Evolutionary conservation across 345 rosid genomes (phyloP).

Genomic region (Arabidopsis suecica): DNA sequence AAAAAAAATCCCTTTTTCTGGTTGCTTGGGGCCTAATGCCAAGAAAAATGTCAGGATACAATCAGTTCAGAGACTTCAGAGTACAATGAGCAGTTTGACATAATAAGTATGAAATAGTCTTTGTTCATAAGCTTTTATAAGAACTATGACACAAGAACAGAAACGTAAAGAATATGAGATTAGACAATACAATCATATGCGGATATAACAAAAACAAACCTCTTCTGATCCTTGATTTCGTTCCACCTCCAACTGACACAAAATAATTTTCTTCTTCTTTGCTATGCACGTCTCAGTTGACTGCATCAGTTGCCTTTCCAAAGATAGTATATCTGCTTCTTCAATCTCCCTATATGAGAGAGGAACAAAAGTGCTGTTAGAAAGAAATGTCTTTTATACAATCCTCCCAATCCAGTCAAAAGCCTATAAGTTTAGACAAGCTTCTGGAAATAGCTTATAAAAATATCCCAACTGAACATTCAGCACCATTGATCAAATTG

Average conservation of each 20-base stretch:
- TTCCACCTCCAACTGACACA: constrained; percentile 83
- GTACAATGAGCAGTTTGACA: constrained; percentile 13
- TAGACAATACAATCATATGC: constrained; percentile 7
- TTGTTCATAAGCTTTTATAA: constrained; percentile 20
- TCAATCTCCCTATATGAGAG: constrained; percentile 72
- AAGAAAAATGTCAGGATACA: constrained; percentile 12
- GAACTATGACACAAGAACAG: constrained; percentile 14
- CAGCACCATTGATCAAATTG: constrained; percentile 1
- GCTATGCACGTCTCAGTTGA: constrained; percentile 82
- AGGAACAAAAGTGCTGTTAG: constrained; percentile 25
- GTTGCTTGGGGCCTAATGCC: background rate
- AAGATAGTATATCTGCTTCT: constrained; percentile 79
- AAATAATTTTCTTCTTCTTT: constrained; percentile 87
- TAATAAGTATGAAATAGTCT: background rate
- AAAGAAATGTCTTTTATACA: constrained; percentile 2
- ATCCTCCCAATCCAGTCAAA: background rate
- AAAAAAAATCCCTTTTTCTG: background rate
- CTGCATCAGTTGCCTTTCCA: constrained; percentile 89
- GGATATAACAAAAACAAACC: constrained; percentile 51
- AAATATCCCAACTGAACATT: background rate
- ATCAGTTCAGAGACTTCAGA: background rate
- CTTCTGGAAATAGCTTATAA: background rate
- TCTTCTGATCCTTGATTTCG: constrained; percentile 81
- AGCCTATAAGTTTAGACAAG: constrained; percentile 13
- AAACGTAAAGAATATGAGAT: background rate